Evolutionary conservation across 2,329 filamentous ascomycete species (phyloP).

Genomic region (Calonectria henricotiae): DNA sequence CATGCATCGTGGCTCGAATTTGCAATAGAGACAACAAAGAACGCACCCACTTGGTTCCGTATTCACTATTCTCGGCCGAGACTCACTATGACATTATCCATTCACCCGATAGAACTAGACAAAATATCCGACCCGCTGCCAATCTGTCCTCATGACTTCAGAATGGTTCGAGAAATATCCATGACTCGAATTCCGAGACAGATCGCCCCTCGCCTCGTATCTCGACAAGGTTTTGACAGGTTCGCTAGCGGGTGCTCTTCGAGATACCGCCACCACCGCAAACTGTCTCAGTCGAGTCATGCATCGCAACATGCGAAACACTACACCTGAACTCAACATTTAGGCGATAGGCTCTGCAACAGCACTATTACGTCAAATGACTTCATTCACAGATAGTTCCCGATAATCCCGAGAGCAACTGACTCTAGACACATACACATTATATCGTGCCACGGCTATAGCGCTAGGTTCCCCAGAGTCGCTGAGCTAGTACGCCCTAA

Average conservation of each 20-base stretch:
- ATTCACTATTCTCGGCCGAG: background rate
- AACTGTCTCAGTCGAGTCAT: slow-evolving; percentile 19
- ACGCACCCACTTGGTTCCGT: background rate
- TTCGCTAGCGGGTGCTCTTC: background rate
- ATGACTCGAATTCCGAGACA: background rate
- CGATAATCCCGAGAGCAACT: background rate
- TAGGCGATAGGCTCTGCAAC: background rate
- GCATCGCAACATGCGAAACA: background rate
- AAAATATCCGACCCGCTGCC: background rate
- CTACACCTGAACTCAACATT: slow-evolving; percentile 13
- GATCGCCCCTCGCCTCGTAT: slow-evolving; percentile 6
- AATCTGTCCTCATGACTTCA: background rate
- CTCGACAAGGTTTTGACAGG: slow-evolving; percentile 11
- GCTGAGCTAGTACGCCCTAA: slow-evolving; percentile 8
- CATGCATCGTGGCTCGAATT: no score
- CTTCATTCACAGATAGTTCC: background rate
- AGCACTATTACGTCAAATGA: slow-evolving; percentile 20
- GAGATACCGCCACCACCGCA: background rate
- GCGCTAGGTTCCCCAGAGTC: slow-evolving; percentile 26
- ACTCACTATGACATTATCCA: background rate
- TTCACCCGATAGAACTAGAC: background rate
- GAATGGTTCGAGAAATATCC: background rate
- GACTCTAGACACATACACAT: background rate
- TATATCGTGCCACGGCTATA: slow-evolving; percentile 23
- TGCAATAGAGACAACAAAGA: background rate